Evolutionary conservation across 2,329 filamentous ascomycete species (phyloP).

Genomic region (Aspergillus sp.): DNA sequence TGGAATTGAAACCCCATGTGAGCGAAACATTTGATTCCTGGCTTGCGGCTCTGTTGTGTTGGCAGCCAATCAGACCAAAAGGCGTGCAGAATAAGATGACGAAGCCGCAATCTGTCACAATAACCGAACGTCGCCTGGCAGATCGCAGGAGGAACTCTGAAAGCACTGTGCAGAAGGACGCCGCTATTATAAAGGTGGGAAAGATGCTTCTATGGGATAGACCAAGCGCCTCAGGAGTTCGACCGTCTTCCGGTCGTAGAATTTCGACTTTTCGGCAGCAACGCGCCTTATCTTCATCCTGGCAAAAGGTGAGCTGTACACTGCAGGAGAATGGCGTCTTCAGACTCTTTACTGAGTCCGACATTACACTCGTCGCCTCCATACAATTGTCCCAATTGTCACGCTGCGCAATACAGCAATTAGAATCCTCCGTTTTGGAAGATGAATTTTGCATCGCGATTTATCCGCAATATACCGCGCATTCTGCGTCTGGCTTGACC

Average conservation of each 20-base stretch:
- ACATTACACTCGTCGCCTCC: constrained; percentile 74
- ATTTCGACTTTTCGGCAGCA: constrained; percentile 57
- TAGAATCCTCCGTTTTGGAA: constrained; percentile 87
- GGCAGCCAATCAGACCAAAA: constrained; percentile 52
- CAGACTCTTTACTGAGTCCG: constrained; percentile 83
- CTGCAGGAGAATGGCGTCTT: constrained; percentile 93
- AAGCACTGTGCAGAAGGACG: constrained; percentile 61
- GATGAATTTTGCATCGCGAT: constrained; percentile 94
- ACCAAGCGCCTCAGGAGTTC: constrained; percentile 48
- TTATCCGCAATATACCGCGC: constrained; percentile 85
- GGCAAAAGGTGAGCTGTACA: constrained; percentile 88
- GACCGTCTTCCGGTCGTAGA: constrained; percentile 38
- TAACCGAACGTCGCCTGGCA: constrained; percentile 42
- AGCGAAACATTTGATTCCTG: constrained; percentile 53
- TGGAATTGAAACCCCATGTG: constrained; percentile 50
- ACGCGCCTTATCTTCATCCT: constrained; percentile 62
- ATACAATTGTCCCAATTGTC: constrained; percentile 88
- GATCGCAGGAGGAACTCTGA: constrained; percentile 49
- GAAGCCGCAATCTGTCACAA: constrained; percentile 48
- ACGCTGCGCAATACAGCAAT: constrained; percentile 82
- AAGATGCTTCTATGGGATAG: constrained; percentile 92
- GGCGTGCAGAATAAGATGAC: constrained; percentile 52
- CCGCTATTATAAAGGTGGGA: constrained; percentile 91
- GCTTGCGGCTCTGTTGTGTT: constrained; percentile 52
- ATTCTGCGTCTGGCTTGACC: constrained; percentile 71